A percentile compares a stretch with the other conserved stretches of the same genome.
These are phyloP conservation scores for Mucor irregularis DNA, from an alignment of 371 early-diverging fungal genomes.

Conservation along the genomic window DNA sequence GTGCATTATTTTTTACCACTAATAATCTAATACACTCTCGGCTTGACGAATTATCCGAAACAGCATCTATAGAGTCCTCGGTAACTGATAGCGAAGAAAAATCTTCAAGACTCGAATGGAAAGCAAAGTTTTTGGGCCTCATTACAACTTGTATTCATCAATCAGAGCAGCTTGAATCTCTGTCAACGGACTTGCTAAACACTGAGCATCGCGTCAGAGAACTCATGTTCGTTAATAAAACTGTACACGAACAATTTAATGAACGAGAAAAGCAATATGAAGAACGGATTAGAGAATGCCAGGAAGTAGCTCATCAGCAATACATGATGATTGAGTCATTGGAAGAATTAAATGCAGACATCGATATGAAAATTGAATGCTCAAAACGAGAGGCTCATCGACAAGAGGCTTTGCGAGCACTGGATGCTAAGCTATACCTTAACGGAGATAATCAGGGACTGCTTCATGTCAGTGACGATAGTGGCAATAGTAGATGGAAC, in stretches of 20 bases:
- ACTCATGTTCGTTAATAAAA: constrained; percentile 18
- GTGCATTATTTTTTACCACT: constrained; percentile 33
- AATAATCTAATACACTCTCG: constrained; percentile 41
- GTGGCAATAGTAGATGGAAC: constrained; percentile 26
- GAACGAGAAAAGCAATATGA: constrained; percentile 32
- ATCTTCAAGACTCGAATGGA: constrained; percentile 20
- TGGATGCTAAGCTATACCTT: constrained; percentile 4
- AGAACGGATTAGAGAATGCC: constrained; percentile 25
- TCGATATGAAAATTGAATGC: constrained; percentile 22
- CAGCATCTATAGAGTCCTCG: constrained; percentile 12
- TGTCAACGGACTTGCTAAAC: constrained; percentile 27
- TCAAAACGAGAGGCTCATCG: constrained; percentile 4
- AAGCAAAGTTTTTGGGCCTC: constrained; percentile 23
- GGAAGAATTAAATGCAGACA: constrained; percentile 24
- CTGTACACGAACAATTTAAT: constrained; percentile 24
- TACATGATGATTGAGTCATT: constrained; percentile 28
- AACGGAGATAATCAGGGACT: constrained; percentile 5
- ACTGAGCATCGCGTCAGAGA: constrained; percentile 29
- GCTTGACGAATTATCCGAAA: constrained; percentile 38
- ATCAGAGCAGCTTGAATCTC: constrained; percentile 30
- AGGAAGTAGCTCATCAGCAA: constrained; percentile 27
- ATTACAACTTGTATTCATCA: constrained; percentile 31
- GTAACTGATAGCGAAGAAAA: neutral
- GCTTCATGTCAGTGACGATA: neutral
- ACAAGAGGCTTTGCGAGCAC: constrained; percentile 5